phyloP scores from a whole-genome alignment of 1,139 yeast genomes.

The Chernovozyma aurita region DNA sequence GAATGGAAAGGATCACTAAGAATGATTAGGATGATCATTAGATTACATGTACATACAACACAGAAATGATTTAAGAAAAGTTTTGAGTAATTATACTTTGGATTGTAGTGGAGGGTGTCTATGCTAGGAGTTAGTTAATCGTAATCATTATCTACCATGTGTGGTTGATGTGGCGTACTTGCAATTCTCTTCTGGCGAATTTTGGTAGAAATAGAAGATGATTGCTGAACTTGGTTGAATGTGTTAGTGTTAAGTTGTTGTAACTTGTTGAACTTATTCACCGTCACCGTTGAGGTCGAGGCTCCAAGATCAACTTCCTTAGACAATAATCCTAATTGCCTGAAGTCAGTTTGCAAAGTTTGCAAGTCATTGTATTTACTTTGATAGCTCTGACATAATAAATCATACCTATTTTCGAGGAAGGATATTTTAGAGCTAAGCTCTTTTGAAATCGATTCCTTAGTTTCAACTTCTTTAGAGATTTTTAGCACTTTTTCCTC shows the following conservation, averaged over 20 bases:
- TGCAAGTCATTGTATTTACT: conserved; percentile 23
- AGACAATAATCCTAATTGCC: conserved; percentile 13
- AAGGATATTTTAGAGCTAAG: conserved; percentile 13
- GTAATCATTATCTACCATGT: too few relatives aligned
- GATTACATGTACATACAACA: too few relatives aligned
- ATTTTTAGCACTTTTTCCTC: not conserved
- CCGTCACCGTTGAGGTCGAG: conserved; percentile 4
- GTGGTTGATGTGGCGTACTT: conserved; percentile 24
- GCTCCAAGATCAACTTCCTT: conserved; percentile 7
- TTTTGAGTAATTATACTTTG: too few relatives aligned
- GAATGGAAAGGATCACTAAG: conserved; percentile 32
- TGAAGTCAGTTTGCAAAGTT: conserved; percentile 21
- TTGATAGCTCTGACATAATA: conserved; percentile 21
- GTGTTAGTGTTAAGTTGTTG: conserved; percentile 27
- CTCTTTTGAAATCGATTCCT: not conserved
- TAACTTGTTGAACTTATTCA: conserved; percentile 19
- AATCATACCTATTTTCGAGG: conserved; percentile 18
- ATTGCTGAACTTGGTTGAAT: conserved; percentile 16
- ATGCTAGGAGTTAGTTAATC: not conserved
- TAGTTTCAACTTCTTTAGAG: not conserved
- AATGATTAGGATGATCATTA: too few relatives aligned
- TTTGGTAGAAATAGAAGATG: not conserved
- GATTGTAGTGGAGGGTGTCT: not conserved
- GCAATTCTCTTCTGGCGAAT: conserved; percentile 22
- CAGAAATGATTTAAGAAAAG: too few relatives aligned